A percentile compares a stretch with the other conserved stretches of the same genome.
These are phyloP conservation scores for Afroboletus lepidellus DNA, from an alignment of 1,284 basidiomycete genomes.

Conservation along the genomic window DNA sequence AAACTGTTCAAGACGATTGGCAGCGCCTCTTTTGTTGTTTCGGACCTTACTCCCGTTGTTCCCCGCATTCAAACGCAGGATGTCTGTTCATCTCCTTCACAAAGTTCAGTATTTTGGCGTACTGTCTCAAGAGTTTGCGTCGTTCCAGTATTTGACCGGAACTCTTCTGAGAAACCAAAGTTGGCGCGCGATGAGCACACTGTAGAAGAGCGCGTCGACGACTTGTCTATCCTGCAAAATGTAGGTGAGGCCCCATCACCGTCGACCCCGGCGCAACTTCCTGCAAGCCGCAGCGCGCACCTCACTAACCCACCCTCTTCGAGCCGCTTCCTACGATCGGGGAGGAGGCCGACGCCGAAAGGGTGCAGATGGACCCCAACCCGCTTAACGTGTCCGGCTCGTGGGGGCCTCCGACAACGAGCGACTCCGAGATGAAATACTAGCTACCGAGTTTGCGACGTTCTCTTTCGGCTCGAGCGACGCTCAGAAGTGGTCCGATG, in stretches of 20 bases:
- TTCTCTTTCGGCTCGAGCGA: slow-evolving; percentile 12
- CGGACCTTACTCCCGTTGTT: not conserved
- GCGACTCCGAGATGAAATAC: slow-evolving; percentile 6
- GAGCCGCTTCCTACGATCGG: slow-evolving; percentile 3
- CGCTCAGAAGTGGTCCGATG: slow-evolving; percentile 16
- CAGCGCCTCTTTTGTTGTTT: not conserved
- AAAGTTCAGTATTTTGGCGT: not conserved
- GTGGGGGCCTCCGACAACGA: slow-evolving; percentile 3
- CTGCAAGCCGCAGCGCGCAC: not conserved
- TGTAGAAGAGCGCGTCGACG: not conserved
- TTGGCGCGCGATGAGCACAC: not conserved
- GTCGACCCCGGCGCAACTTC: not conserved
- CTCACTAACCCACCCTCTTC: not conserved
- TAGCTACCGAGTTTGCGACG: slow-evolving; percentile 10
- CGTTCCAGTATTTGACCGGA: not conserved
- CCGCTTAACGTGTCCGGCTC: not conserved
- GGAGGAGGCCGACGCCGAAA: not conserved
- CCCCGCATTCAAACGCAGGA: not conserved
- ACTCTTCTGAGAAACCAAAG: not conserved
- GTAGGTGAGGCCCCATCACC: slow-evolving; percentile 1
- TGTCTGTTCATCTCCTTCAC: not conserved
- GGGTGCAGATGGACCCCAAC: not conserved
- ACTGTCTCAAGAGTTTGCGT: not conserved
- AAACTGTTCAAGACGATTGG: slow-evolving; percentile 7
- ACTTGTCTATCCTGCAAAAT: not conserved